Conservation (phyloP, 2,329 filamentous ascomycete species). For the Colletotrichum navitas region DNA sequence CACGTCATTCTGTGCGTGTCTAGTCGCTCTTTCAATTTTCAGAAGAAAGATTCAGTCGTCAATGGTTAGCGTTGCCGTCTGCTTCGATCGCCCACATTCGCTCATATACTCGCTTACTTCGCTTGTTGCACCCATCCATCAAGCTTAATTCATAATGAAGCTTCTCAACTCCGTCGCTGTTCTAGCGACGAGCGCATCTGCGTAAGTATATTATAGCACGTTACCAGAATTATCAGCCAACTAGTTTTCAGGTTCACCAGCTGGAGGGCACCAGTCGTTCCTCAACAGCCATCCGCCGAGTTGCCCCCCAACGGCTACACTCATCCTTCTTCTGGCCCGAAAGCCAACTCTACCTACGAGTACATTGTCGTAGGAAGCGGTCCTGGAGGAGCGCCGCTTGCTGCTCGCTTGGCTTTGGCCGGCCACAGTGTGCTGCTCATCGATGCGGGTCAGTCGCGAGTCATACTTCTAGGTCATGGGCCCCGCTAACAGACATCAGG, state of each 20-base stretch:
- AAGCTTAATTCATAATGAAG: neutral
- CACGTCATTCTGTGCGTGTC: neutral
- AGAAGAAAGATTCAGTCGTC: neutral
- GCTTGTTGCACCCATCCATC: neutral
- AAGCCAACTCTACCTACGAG: constrained; percentile 57
- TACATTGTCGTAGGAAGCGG: constrained; percentile 77
- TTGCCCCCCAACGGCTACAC: neutral
- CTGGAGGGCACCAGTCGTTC: neutral
- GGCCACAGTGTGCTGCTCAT: constrained; percentile 71
- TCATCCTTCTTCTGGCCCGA: neutral
- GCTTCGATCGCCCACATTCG: neutral
- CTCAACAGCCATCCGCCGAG: neutral
- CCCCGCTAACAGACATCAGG: constrained; percentile 48
- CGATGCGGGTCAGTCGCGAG: constrained; percentile 56
- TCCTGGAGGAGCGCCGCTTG: constrained; percentile 70
- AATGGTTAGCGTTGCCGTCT: neutral
- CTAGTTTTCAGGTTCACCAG: neutral
- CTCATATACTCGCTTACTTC: neutral
- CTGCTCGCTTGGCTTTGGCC: constrained; percentile 69
- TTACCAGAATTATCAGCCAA: neutral
- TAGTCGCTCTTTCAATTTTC: neutral
- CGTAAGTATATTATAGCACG: neutral
- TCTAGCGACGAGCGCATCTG: neutral
- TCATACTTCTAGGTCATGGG: neutral
- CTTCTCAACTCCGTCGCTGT: neutral